Conservation (phyloP, 331 rosid species). For the Malus hybrid region DNA sequence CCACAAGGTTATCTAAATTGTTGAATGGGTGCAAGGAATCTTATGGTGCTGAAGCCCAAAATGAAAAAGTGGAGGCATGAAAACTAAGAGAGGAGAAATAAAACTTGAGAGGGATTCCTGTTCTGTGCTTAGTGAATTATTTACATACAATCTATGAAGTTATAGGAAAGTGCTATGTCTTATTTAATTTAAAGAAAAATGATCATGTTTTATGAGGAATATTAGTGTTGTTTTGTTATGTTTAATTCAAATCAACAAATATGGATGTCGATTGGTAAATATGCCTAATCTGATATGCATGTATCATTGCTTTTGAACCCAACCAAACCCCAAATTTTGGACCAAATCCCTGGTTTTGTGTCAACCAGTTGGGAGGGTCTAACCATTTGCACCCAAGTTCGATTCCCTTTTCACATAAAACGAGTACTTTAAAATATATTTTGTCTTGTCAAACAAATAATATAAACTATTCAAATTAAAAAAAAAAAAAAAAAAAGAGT, state of each 20-base stretch:
- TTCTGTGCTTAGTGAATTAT: background rate
- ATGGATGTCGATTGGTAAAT: too few species aligned
- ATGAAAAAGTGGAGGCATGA: background rate
- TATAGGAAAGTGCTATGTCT: background rate
- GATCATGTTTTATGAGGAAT: background rate
- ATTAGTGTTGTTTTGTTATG: background rate
- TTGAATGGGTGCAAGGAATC: conserved; percentile 3
- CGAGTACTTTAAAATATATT: too few species aligned
- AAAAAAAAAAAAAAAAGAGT: too few species aligned
- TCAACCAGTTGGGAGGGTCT: too few species aligned
- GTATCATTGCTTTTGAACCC: too few species aligned
- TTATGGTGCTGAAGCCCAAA: background rate
- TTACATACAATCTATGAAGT: background rate
- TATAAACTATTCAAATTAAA: too few species aligned
- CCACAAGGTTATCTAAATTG: conserved; percentile 30
- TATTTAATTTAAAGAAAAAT: background rate
- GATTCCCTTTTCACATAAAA: too few species aligned
- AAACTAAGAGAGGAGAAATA: background rate
- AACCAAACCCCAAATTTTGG: too few species aligned
- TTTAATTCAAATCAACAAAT: background rate
- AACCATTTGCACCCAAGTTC: too few species aligned
- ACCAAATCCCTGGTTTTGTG: too few species aligned
- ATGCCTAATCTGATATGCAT: too few species aligned
- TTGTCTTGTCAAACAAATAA: too few species aligned
- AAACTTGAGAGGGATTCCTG: background rate